These are phyloP conservation scores for Byssothecium circinans DNA, from an alignment of 2,329 filamentous ascomycete genomes.

Conservation along the genomic window DNA sequence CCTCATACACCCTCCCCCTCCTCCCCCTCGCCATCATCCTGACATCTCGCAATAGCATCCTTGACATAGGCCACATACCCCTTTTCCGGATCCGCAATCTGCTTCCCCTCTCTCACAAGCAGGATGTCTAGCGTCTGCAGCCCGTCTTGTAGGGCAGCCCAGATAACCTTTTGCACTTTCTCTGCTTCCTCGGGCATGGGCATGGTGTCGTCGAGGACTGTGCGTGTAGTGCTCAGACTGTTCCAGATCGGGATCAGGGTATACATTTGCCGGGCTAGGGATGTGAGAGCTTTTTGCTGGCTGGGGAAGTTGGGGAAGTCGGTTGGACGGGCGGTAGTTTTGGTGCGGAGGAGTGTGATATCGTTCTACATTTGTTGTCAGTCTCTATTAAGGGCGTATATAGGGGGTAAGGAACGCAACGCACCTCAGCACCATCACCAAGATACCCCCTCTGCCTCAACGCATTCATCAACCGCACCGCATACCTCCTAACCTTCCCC, in stretches of 20 bases:
- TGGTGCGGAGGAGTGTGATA: conserved; percentile 8
- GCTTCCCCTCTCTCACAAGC: background rate
- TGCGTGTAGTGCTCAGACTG: conserved; percentile 47
- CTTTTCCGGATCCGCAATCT: background rate
- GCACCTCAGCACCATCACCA: too few relatives aligned
- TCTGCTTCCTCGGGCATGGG: conserved; percentile 28
- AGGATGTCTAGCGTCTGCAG: conserved; percentile 9
- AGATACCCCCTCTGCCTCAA: conserved; percentile 22
- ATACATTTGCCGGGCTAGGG: conserved; percentile 15
- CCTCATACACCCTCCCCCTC: background rate
- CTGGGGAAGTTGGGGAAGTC: conserved; percentile 11
- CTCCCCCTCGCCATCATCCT: background rate
- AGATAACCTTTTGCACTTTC: conserved; percentile 13
- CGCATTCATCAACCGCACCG: conserved; percentile 42
- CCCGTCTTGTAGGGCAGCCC: conserved; percentile 10
- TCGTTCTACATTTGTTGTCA: conserved; percentile 3
- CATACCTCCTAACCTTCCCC: conserved; percentile 46
- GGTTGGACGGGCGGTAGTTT: conserved; percentile 7
- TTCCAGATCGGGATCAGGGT: conserved; percentile 46
- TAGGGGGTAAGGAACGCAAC: too few relatives aligned
- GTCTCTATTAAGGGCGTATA: background rate
- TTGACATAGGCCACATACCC: conserved; percentile 3
- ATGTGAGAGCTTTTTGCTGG: background rate
- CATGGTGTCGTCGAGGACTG: conserved; percentile 44
- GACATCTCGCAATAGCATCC: conserved; percentile 1